Conservation (phyloP, 768 basidiomycete species). For the Russula earlei region DNA sequence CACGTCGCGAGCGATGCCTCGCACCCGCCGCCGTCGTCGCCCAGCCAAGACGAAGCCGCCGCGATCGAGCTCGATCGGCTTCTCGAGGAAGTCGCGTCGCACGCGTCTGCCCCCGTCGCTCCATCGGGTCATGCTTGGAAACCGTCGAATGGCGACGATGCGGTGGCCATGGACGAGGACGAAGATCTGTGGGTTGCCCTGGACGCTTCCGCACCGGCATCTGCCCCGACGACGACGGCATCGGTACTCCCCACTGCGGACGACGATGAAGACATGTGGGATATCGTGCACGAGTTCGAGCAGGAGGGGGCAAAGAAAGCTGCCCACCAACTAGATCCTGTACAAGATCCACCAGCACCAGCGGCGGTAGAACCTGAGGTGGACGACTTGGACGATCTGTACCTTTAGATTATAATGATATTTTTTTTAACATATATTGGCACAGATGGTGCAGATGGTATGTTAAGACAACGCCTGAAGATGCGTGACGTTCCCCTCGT, state of each 20-base stretch:
- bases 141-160: conserved; percentile 1
- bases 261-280: conserved; percentile 68
- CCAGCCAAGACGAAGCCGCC: conserved; percentile 6
- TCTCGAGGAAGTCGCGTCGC: conserved; percentile 16
- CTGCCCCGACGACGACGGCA: not conserved
- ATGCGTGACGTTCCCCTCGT: not conserved
- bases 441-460: not conserved
- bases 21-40: conserved; percentile 14
- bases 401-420: conserved; percentile 27
- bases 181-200: conserved; percentile 33
- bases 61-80: conserved; percentile 15
- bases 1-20: conserved; percentile 1
- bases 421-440: too few relatives aligned
- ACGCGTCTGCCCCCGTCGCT: not conserved
- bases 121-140: conserved; percentile 3
- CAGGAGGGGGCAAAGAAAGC: conserved; percentile 13
- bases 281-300: conserved; percentile 51
- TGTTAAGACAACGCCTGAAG: not conserved
- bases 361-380: conserved; percentile 2
- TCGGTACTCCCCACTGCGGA: conserved; percentile 18
- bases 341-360: not conserved
- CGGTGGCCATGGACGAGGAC: conserved; percentile 24
- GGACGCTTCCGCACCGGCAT: conserved; percentile 7
- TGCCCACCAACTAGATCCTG: not conserved
- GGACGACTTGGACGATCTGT: conserved; percentile 54